Base-by-base conservation (phyloP, 2,329 filamentous ascomycete genomes). In the Pyricularia pennisetigena region DNA sequence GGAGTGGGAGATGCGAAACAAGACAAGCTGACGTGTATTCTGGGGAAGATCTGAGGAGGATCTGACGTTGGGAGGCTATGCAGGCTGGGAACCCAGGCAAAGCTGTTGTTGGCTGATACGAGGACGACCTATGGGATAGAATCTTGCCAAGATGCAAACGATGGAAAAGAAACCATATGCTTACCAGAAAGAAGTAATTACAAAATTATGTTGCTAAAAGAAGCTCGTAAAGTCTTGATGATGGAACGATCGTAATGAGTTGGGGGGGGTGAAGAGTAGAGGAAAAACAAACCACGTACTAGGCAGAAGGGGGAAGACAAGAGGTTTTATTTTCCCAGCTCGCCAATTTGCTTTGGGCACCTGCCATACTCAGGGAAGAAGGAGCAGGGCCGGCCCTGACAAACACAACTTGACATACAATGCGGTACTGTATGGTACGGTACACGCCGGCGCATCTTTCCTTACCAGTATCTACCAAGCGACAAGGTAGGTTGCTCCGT, bases 231-330 rank as follows among this genome's bases (percentile, higher is more conserved):
- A 61, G 32, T 65, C 32, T 30, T 28, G 62, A 64, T 65, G 61
- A 24, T 30, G 32, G 63, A 65, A 49, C 23, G 64, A 65, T 32
- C 64, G 64, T 65, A 32, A 65, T 23, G 64, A 65, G 41, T 61
- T 61, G 57, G 57, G 57, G n/a, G n/a, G 57, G n/a, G n/a, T 16
- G 23, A 12, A 26, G 57, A 24, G 57, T n/a, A n/a, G 20, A 64
- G 32, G 16, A 65, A 65, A 64, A 24, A 28, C 14, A 24, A 24
- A 24, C 28, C 30, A 8, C n/a, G 57, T 12, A 26, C 4, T 12
- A 30, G 29, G n/a, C 14, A 24, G 30, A 41, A 10, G 64, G 26
- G 57, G 57, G 57, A 61, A 23, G 64, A 65, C 30, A 20, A 49
- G 29, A 29, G 57, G n/a, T 61, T 61, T 61, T 61, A 61, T 61